Conservation (phyloP, 2,329 filamentous ascomycete genomes). For the Ophiobolus disseminans region DNA sequence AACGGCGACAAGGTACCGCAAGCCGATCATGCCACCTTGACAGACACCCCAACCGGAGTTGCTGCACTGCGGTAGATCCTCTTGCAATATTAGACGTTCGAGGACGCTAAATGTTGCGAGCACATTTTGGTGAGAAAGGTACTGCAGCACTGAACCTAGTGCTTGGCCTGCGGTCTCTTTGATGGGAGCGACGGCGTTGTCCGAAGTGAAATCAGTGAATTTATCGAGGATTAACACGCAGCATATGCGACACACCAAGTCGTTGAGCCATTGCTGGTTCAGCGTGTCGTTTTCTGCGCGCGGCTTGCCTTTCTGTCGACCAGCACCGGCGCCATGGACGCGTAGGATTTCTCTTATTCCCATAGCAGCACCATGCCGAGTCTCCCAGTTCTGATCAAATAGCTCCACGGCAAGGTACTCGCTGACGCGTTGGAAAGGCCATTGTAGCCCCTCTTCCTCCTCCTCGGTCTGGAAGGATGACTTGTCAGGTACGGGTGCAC, state of each 20-base stretch:
- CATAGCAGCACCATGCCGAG: conserved; percentile 94
- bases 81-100: conserved; percentile 90
- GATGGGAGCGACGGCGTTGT: conserved; percentile 95
- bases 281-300: conserved; percentile 76
- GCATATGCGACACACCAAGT: conserved; percentile 91
- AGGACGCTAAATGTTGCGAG: conserved; percentile 84
- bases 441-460: conserved; percentile 79
- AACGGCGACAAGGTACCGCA: conserved; percentile 94
- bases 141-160: conserved; percentile 84
- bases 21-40: conserved; percentile 96
- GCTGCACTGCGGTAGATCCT: conserved; percentile 68
- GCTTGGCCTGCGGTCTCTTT: conserved; percentile 95
- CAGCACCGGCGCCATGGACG: conserved; percentile 89
- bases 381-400: conserved; percentile 94
- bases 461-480: conserved; percentile 82
- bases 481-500: conserved; percentile 79
- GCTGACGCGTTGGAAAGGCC: conserved; percentile 93
- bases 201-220: conserved; percentile 96
- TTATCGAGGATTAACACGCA: conserved; percentile 97
- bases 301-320: conserved; percentile 73
- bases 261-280: conserved; percentile 89
- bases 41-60: conserved; percentile 78
- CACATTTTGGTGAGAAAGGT: conserved; percentile 80
- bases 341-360: conserved; percentile 89
- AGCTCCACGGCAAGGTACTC: conserved; percentile 93